Evolutionary conservation across 352 stramenopile species (phyloP), one percentile per base, ranked within the genome.

Genomic region (Phytophthora sp.): DNA sequence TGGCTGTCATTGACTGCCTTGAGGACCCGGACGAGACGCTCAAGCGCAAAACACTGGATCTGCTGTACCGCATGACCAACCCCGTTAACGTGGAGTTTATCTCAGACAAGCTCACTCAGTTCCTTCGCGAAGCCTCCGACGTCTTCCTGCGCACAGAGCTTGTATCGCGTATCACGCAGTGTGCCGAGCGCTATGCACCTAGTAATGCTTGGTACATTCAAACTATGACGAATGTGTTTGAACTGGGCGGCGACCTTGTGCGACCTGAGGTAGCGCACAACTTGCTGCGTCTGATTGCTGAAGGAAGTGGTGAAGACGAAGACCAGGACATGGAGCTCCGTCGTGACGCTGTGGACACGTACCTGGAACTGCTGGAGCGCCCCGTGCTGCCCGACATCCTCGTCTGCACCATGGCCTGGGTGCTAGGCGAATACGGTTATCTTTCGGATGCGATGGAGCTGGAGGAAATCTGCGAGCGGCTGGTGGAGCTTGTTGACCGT

Each of bases 51-150:
- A 99, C 97, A 23, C 75, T 99, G 41, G 96, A 99, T 63, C 63
- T 98, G 62, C 72, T 98, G 15, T 98, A 97, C 68, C 85, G 95
- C 62, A 99, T 99, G 97, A 99, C 96, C 20, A 99, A 99, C 83
- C 97, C 97, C 2, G 97, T 99, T 44, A 99, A 99, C 75, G 97
- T 99, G 6, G 97, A 99, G 77, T 99, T 99, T 67, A 99, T 99
- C 72, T 95, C 94, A 3, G 97, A 99, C 51, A 99, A 99, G 70
- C 87, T 99, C 26, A 91, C 99, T 20, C 88, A 98, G 62, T 98
- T 98, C 62, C 74, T 99, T 68, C 81, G 92, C 41, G 90, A 96
- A 52, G 97, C 97, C 2, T 98, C 91, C 5, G 98, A 99, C 68
- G 91, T 98, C n/a, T 99, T 99, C 66, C 72, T 99, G 20, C 97